Evolutionary conservation across 345 rosid genomes (phyloP), one percentile per base, ranked within the genome.

Genomic region (Adansonia digitata): DNA sequence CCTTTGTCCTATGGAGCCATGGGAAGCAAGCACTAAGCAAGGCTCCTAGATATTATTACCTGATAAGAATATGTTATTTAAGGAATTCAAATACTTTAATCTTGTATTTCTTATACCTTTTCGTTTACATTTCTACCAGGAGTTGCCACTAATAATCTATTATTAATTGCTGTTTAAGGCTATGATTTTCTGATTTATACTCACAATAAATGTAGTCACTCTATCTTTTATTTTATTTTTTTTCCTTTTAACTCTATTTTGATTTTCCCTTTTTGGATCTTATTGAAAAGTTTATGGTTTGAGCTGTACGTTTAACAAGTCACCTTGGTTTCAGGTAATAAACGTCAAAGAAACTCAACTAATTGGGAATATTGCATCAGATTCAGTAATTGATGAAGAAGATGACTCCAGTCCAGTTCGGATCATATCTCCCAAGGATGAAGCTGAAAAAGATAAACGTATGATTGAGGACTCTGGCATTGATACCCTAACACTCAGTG

Each of bases 341-440:
- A 87, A 96, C 62, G 40, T 82, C 22, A 94, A 88, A 81, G 97
- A 92, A 85, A 81, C 86, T 76, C 94, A 87, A 81, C 75, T 94
- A 57, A 90, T 94, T 31, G 92, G 90, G 40, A 88, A 81, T 72
- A 82, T 89, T 77, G 86, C 88, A 74, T 80, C 76, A 62, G 94
- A 92, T 83, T 87, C 85, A 67, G 82, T 87, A 79, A 77, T 83
- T 55, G 81, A 78, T 63, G 73, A 51, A 42, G 84, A 87, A 24
- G 78, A 77, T 80, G 72, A 52, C 76, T 77, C 90, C n/a, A 70
- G 66, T 77, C 83, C 82, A 59, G 80, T 94, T 83, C 91, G 83
- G 49, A 88, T 90, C 61, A 76, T 94, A 85, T 84, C 90, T 59
- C 97, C 96, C 20, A 87, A 81, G 76, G 77, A 76, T 31, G 81